Percentiles rank a stretch among this genome's conserved stretches.
Evolutionary conservation across 352 stramenopile species (phyloP).

Genomic region (Globisporangium solare): DNA sequence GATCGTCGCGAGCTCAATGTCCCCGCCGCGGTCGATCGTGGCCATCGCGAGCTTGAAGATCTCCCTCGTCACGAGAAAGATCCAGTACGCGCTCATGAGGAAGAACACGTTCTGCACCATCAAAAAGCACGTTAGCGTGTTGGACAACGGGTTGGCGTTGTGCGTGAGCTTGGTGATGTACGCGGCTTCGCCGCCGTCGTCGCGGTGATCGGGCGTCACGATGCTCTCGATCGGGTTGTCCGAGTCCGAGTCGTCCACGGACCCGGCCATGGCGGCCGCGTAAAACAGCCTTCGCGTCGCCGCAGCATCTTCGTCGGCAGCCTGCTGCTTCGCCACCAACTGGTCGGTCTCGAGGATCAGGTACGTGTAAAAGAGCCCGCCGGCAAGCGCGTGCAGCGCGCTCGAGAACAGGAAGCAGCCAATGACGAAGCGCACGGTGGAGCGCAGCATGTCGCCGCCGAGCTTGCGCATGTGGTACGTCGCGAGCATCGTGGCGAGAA

Average conservation of each 20-base stretch:
- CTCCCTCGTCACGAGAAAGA: slow-evolving; percentile 48
- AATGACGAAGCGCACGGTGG: slow-evolving; percentile 71
- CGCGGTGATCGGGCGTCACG: slow-evolving; percentile 35
- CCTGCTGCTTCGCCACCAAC: background rate
- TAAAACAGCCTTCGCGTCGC: background rate
- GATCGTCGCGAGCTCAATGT: slow-evolving; percentile 48
- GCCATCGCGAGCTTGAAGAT: slow-evolving; percentile 59
- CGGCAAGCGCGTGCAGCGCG: slow-evolving; percentile 41
- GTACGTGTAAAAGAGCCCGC: slow-evolving; percentile 51
- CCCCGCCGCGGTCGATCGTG: slow-evolving; percentile 45
- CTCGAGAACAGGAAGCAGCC: slow-evolving; percentile 54
- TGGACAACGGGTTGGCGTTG: slow-evolving; percentile 30
- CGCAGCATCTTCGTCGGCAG: background rate
- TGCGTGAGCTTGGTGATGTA: slow-evolving; percentile 64
- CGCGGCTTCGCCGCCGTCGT: slow-evolving; percentile 47
- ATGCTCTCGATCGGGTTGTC: slow-evolving; percentile 12
- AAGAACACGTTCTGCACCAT: slow-evolving; percentile 60
- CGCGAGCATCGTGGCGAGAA: slow-evolving; percentile 42
- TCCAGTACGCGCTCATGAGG: slow-evolving; percentile 64
- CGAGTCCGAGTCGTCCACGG: slow-evolving; percentile 1
- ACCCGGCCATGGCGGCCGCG: slow-evolving; percentile 1
- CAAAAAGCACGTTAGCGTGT: slow-evolving; percentile 38
- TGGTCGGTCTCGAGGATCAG: slow-evolving; percentile 33
- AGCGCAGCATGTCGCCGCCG: slow-evolving; percentile 58
- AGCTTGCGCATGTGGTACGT: slow-evolving; percentile 61